Conservation (phyloP, 2,329 filamentous ascomycete genomes). For the Lasiodiplodia sp. region DNA sequence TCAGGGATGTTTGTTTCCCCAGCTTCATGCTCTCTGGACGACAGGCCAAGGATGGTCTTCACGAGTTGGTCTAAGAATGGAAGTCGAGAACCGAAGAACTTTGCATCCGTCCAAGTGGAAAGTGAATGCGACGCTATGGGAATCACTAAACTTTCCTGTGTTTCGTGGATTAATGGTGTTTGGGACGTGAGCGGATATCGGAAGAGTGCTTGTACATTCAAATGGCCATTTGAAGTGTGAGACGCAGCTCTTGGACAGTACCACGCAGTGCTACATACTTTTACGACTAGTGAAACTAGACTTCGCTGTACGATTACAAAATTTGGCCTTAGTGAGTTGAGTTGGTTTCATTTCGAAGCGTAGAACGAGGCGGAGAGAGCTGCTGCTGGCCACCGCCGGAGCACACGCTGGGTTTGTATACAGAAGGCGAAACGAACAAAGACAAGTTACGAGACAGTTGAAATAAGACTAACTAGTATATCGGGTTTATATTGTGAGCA, state of each 20-base stretch:
- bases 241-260: background rate
- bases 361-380: too few species aligned
- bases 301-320: too few species aligned
- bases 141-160: background rate
- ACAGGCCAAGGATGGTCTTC: slow-evolving; percentile 28
- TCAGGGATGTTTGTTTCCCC: slow-evolving; percentile 31
- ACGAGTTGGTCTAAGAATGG: slow-evolving; percentile 34
- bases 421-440: too few species aligned
- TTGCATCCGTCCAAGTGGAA: slow-evolving; percentile 33
- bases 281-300: too few species aligned
- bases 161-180: slow-evolving; percentile 35
- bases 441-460: too few species aligned
- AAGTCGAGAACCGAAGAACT: slow-evolving; percentile 29
- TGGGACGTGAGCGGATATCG: slow-evolving; percentile 29
- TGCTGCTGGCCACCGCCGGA: too few species aligned
- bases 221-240: slow-evolving; percentile 8
- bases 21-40: slow-evolving; percentile 2
- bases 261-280: too few species aligned
- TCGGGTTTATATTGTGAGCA: too few species aligned
- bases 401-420: too few species aligned
- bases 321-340: too few species aligned
- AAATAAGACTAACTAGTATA: too few species aligned
- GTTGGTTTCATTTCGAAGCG: too few species aligned
- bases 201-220: slow-evolving; percentile 1
- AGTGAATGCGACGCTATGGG: background rate